Evolutionary conservation across 768 basidiomycete genomes (phyloP), one percentile per base, ranked within the genome.

Genomic region (Pleurotus djamor): DNA sequence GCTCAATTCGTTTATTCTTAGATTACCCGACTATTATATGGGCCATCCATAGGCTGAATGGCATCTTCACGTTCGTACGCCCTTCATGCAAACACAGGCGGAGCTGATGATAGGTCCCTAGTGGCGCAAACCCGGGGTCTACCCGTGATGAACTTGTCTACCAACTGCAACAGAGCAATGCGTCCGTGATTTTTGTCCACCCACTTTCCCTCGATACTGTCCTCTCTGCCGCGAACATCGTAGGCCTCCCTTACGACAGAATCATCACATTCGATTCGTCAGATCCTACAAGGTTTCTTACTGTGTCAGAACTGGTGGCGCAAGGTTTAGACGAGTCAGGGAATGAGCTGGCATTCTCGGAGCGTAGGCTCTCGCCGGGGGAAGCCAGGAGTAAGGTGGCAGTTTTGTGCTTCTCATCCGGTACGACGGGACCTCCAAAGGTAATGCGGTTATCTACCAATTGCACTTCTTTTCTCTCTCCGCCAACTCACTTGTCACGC

Each of bases 401-500:
- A 5, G 74, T 88, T 56, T 69, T 89, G 45, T 81, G 77, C 60
- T 87, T 88, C 74, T 87, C 86, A 1, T 87, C 85, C 17, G 87
- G 87, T 21, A 89, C 87, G 1, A 89, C 88, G 2, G 87, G 87
- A 10, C 78, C 74, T 57, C 87, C 86, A 4, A 87, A 88, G 79
- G 84, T 82, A 55, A 59, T 28, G 43, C 32, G 58, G 36, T 43
- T 32, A 35, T 9, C 21, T 3, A 45, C 17, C 48, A 41, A 28
- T 13, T 59, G 43, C 37, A 52, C 54, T 49, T 36, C 57, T 36
- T 52, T 21, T 35, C 35, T 59, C 2, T 36, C 21, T 55, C 41
- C 35, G 41, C 61, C 32, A 16, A 17, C 21, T 28, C 21, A 28
- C 21, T 28, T 28, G 21, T 28, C 21, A 28, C 21, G 21, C 3